Evolutionary conservation across 2,329 filamentous ascomycete species (phyloP).

Genomic region (Cryoendolithus antarcticus): DNA sequence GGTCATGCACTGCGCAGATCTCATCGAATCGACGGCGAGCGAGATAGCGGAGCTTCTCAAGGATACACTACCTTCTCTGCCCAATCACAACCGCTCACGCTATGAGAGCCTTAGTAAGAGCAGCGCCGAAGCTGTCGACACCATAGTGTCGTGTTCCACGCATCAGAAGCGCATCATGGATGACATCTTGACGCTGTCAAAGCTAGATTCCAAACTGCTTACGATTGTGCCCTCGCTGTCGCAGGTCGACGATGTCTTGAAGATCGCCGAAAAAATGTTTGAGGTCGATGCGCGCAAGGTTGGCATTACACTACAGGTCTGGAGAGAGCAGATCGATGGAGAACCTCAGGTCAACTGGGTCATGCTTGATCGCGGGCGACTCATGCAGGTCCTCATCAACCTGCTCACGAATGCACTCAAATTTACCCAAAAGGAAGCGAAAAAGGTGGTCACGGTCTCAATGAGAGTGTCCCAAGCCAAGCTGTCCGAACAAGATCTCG

Average conservation of each 20-base stretch:
- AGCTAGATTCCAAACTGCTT: constrained; percentile 33
- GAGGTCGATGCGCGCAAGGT: constrained; percentile 18
- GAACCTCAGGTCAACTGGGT: constrained; percentile 12
- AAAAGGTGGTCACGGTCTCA: constrained; percentile 14
- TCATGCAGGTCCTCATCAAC: constrained; percentile 18
- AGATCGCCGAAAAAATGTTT: constrained; percentile 22
- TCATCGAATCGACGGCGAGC: too few species aligned
- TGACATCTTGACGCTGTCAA: constrained; percentile 34
- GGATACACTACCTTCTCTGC: neutral
- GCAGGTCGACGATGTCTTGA: constrained; percentile 8
- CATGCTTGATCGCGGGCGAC: constrained; percentile 14
- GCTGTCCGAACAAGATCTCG: constrained; percentile 1
- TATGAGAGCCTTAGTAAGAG: too few species aligned
- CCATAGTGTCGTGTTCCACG: constrained; percentile 33
- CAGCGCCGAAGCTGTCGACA: constrained; percentile 15
- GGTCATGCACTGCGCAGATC: constrained; percentile 31
- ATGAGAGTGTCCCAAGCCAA: constrained; percentile 12
- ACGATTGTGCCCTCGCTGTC: constrained; percentile 14
- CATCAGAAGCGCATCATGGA: constrained; percentile 38
- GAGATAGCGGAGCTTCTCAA: constrained; percentile 26
- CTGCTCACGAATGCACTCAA: constrained; percentile 18
- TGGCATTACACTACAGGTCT: constrained; percentile 12
- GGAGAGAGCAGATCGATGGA: constrained; percentile 4
- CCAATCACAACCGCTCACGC: too few species aligned
- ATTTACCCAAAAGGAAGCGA: constrained; percentile 15